These are phyloP conservation scores for Metschnikowia arizonensis DNA, from an alignment of 805 yeast species.

Conservation along the genomic window DNA sequence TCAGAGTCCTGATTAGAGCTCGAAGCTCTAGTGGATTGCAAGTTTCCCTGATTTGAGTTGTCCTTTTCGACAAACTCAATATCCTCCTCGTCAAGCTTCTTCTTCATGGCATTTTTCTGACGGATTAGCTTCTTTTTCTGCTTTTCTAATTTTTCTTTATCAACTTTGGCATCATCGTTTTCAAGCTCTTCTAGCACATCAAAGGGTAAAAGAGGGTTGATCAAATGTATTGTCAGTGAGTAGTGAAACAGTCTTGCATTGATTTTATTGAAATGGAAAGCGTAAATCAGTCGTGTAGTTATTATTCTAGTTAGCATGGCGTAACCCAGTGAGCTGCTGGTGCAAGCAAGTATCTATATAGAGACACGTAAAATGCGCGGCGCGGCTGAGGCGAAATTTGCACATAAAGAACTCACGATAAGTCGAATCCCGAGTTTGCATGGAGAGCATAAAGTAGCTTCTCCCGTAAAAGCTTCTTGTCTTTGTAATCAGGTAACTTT, in stretches of 20 bases:
- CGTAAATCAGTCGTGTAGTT: neutral
- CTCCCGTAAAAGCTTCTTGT: constrained; percentile 36
- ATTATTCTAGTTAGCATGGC: neutral
- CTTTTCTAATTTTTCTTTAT: constrained; percentile 26
- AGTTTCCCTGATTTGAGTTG: neutral
- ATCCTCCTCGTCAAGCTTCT: constrained; percentile 9
- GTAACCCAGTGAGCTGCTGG: neutral
- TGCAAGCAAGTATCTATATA: neutral
- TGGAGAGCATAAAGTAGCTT: constrained; percentile 77
- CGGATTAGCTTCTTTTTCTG: constrained; percentile 25
- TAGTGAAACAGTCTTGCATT: neutral
- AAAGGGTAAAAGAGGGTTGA: constrained; percentile 41
- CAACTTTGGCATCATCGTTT: constrained; percentile 27
- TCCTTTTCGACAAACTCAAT: neutral
- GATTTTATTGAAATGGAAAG: neutral
- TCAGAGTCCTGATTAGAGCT: neutral
- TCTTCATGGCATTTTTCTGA: constrained; percentile 18
- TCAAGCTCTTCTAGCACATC: constrained; percentile 37
- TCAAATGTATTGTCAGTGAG: neutral
- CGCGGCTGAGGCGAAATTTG: neutral
- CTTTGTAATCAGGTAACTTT: constrained; percentile 76
- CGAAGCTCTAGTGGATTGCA: neutral
- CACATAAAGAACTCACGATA: constrained; percentile 25
- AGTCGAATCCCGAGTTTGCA: constrained; percentile 83
- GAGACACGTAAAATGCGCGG: neutral